Percentiles rank a stretch among this genome's conserved stretches.
Conservation (phyloP, 2,329 filamentous ascomycete genomes). For the Fusarium sp. region DNA sequence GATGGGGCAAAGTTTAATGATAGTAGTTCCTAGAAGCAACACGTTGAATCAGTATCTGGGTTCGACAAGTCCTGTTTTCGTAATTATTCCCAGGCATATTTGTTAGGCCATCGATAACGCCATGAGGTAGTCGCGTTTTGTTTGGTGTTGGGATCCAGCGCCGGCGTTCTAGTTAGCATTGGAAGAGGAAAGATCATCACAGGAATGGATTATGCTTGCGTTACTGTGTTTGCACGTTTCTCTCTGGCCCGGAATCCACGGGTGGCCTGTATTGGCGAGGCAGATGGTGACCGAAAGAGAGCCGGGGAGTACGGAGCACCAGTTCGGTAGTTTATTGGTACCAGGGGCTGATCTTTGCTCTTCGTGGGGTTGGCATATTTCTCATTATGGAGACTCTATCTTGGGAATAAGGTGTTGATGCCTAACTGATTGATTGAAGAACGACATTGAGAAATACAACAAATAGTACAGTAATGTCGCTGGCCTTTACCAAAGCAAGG, state of each 20-base stretch:
- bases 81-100: background rate
- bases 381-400: slow-evolving; percentile 1
- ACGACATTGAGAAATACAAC: background rate
- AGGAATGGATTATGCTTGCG: slow-evolving; percentile 17
- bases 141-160: slow-evolving; percentile 28
- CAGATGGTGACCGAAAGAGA: slow-evolving; percentile 12
- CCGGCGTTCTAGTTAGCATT: slow-evolving; percentile 12
- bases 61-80: slow-evolving; percentile 18
- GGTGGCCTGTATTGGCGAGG: slow-evolving; percentile 12
- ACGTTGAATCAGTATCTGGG: slow-evolving; percentile 15
- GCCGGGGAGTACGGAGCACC: slow-evolving; percentile 6
- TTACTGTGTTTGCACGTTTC: slow-evolving; percentile 2
- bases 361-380: slow-evolving; percentile 6
- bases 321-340: slow-evolving; percentile 16
- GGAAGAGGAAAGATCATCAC: slow-evolving; percentile 16
- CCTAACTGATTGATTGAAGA: slow-evolving; percentile 17
- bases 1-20: slow-evolving; percentile 32
- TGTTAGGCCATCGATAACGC: slow-evolving; percentile 20
- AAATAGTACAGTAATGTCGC: background rate
- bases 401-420: slow-evolving; percentile 2
- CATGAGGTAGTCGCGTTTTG: slow-evolving; percentile 13
- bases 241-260: background rate
- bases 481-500: slow-evolving; percentile 1
- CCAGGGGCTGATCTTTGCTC: slow-evolving; percentile 22
- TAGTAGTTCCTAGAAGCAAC: slow-evolving; percentile 18